Percentiles rank a stretch among this genome's conserved stretches.
Conservation (phyloP, 768 basidiomycete genomes). For the Peribolospora baueri region DNA sequence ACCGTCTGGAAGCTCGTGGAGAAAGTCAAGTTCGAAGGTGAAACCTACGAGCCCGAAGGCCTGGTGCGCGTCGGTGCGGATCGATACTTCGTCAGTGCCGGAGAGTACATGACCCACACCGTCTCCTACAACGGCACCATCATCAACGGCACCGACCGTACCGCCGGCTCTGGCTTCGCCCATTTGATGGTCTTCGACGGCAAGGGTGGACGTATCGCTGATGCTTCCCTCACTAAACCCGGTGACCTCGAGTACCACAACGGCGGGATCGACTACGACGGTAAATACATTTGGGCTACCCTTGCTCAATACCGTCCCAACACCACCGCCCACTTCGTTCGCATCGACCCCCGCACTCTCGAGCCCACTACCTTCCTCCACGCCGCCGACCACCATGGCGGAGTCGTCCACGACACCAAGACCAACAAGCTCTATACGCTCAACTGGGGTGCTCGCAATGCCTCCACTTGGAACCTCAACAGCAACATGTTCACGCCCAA, state of each 20-base stretch:
- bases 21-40: slow-evolving; percentile 4
- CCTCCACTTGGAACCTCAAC: slow-evolving; percentile 3
- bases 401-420: not conserved
- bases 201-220: slow-evolving; percentile 4
- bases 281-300: slow-evolving; percentile 5
- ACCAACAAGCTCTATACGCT: slow-evolving; percentile 1
- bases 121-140: slow-evolving; percentile 3
- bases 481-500: not conserved
- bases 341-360: slow-evolving; percentile 2
- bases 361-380: slow-evolving; percentile 1
- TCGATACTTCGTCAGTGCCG: slow-evolving; percentile 3
- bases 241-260: slow-evolving; percentile 3
- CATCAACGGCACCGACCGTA: slow-evolving; percentile 8
- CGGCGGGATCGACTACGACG: slow-evolving; percentile 6
- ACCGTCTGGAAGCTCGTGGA: slow-evolving; percentile 6
- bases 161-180: slow-evolving; percentile 4
- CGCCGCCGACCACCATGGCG: slow-evolving; percentile 2
- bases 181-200: slow-evolving; percentile 6
- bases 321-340: not conserved
- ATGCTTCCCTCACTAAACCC: slow-evolving; percentile 3
- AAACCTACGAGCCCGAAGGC: slow-evolving; percentile 7
- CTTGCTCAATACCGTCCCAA: slow-evolving; percentile 1
- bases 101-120: slow-evolving; percentile 2
- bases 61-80: slow-evolving; percentile 7
- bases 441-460: slow-evolving; percentile 2